Percentiles rank a stretch among this genome's conserved stretches.
phyloP scores from a whole-genome alignment of 495 filamentous ascomycete genomes.

The Neurospora pannonica region DNA sequence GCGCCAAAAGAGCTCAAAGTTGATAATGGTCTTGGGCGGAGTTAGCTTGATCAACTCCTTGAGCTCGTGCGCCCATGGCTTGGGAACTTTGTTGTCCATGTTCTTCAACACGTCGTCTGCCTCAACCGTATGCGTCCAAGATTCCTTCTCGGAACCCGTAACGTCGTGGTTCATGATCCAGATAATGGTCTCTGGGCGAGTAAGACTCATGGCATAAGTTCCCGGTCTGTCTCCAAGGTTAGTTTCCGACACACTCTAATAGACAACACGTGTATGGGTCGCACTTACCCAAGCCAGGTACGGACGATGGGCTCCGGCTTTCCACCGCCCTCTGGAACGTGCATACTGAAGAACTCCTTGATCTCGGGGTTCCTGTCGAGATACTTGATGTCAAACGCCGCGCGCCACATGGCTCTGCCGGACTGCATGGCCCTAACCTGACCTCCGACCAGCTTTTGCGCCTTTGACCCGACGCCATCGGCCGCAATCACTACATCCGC shows the following conservation, averaged over 20 bases:
- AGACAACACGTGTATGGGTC: background rate
- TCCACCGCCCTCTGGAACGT: conserved; percentile 21
- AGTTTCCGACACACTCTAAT: background rate
- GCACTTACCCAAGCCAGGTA: conserved; percentile 32
- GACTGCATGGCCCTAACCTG: conserved; percentile 38
- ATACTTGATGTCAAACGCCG: conserved; percentile 29
- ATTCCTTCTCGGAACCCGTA: conserved; percentile 39
- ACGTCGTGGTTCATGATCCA: conserved; percentile 50
- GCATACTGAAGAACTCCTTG: conserved; percentile 35
- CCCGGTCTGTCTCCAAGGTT: conserved; percentile 26
- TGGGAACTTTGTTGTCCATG: conserved; percentile 30
- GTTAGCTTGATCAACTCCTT: conserved; percentile 49
- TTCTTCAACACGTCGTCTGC: conserved; percentile 43
- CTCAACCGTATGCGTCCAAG: conserved; percentile 45
- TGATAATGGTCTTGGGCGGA: conserved; percentile 46
- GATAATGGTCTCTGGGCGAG: conserved; percentile 39
- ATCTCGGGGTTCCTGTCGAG: conserved; percentile 34
- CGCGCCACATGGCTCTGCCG: conserved; percentile 45
- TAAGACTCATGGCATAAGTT: conserved; percentile 42
- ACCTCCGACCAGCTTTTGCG: conserved; percentile 39
- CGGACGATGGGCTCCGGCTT: conserved; percentile 29
- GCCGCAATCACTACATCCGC: conserved; percentile 52
- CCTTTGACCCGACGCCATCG: conserved; percentile 47
- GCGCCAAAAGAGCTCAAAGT: conserved; percentile 61
- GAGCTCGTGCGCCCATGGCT: conserved; percentile 43